phyloP scores from a whole-genome alignment of 1,139 yeast genomes.

The Meyerozyma guilliermondii region DNA sequence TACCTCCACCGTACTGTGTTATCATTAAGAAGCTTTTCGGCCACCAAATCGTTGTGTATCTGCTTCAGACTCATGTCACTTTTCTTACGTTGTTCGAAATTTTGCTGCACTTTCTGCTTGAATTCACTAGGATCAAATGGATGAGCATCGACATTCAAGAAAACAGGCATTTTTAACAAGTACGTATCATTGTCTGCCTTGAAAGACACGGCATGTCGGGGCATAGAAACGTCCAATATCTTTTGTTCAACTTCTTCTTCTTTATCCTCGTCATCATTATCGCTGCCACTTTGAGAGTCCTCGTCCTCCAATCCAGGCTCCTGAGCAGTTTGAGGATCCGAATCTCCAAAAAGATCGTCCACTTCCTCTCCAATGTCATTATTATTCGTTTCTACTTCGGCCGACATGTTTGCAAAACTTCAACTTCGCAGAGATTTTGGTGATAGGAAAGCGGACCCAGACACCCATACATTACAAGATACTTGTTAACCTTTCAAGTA shows the following conservation, averaged over 20 bases:
- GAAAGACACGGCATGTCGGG: slow-evolving; percentile 65
- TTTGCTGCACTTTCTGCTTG: slow-evolving; percentile 47
- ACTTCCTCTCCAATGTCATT: slow-evolving; percentile 21
- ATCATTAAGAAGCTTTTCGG: slow-evolving; percentile 58
- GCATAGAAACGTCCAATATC: slow-evolving; percentile 57
- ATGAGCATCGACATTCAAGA: slow-evolving; percentile 73
- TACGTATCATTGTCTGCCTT: slow-evolving; percentile 39
- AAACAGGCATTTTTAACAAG: slow-evolving; percentile 73
- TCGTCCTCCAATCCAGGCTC: slow-evolving; percentile 5
- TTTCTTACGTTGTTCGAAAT: slow-evolving; percentile 38
- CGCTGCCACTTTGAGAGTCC: slow-evolving; percentile 8
- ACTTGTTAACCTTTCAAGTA: not conserved
- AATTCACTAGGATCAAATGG: slow-evolving; percentile 81
- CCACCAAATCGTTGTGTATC: slow-evolving; percentile 38
- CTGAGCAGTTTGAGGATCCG: slow-evolving; percentile 13
- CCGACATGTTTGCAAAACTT: not conserved
- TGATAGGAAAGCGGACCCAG: not conserved
- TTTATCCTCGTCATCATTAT: slow-evolving; percentile 21
- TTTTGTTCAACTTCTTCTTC: slow-evolving; percentile 34
- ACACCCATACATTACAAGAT: not conserved
- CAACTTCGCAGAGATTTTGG: not conserved
- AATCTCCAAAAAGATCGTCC: slow-evolving; percentile 50
- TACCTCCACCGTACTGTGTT: slow-evolving; percentile 94
- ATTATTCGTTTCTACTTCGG: not conserved
- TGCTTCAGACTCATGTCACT: slow-evolving; percentile 28